Conservation (phyloP, 1,284 basidiomycete genomes). For the Trametes versicolor region DNA sequence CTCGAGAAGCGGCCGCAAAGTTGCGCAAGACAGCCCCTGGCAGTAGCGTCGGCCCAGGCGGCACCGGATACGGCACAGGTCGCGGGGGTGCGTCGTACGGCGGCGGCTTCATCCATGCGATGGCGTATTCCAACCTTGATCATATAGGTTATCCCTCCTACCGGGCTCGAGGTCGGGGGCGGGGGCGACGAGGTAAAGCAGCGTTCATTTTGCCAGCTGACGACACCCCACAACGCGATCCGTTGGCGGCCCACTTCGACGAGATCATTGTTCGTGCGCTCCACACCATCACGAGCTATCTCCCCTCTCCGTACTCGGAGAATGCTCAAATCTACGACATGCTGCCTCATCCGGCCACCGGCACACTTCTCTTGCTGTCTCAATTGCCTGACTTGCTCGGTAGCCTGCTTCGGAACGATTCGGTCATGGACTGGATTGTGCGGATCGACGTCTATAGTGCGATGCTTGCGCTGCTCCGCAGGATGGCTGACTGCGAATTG, state of each 20-base stretch:
- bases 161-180: slow-evolving; percentile 9
- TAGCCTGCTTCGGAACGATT: slow-evolving; percentile 61
- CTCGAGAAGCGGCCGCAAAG: slow-evolving; percentile 44
- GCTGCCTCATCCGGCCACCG: slow-evolving; percentile 57
- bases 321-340: slow-evolving; percentile 55
- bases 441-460: slow-evolving; percentile 58
- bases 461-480: slow-evolving; percentile 56
- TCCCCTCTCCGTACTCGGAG: slow-evolving; percentile 58
- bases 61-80: slow-evolving; percentile 54
- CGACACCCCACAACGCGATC: slow-evolving; percentile 2
- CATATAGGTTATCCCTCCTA: not conserved
- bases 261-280: slow-evolving; percentile 52
- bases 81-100: not conserved
- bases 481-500: slow-evolving; percentile 62
- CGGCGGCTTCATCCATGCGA: not conserved
- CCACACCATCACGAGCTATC: slow-evolving; percentile 49
- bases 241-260: slow-evolving; percentile 50
- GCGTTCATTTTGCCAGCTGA: not conserved
- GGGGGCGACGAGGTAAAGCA: slow-evolving; percentile 30
- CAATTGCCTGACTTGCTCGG: slow-evolving; percentile 58
- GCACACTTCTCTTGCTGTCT: slow-evolving; percentile 53
- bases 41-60: slow-evolving; percentile 56
- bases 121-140: not conserved
- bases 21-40: slow-evolving; percentile 25
- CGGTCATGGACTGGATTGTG: slow-evolving; percentile 60